phyloP scores from a whole-genome alignment of 140 eudicot genomes.

The Flaveria floridana region DNA sequence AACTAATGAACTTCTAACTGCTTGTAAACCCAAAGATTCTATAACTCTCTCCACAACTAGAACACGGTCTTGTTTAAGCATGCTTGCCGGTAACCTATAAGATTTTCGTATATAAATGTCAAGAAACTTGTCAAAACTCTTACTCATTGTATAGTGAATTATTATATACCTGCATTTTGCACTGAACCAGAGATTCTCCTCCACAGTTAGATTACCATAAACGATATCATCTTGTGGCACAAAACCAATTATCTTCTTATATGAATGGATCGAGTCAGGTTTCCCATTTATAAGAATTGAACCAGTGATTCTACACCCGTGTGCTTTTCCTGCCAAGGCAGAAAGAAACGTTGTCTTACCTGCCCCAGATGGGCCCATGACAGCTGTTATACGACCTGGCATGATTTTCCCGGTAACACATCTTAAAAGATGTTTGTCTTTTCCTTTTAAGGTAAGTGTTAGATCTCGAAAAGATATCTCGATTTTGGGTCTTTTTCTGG shows the following conservation, averaged over 20 bases:
- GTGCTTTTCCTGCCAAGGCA: conserved; percentile 86
- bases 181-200: conserved; percentile 95
- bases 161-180: conserved; percentile 79
- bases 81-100: conserved; percentile 69
- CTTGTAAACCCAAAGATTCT: conserved; percentile 82
- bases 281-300: conserved; percentile 64
- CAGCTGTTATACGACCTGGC: conserved; percentile 84
- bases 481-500: conserved; percentile 63
- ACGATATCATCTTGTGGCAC: conserved; percentile 97
- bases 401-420: conserved; percentile 75
- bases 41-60: conserved; percentile 83
- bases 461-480: conserved; percentile 80
- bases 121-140: conserved; percentile 15
- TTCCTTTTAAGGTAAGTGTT: conserved; percentile 79
- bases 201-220: conserved; percentile 82
- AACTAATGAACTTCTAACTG: conserved; percentile 69
- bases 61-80: conserved; percentile 76
- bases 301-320: conserved; percentile 76
- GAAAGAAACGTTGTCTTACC: conserved; percentile 89
- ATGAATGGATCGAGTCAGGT: conserved; percentile 69
- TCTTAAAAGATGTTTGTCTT: conserved; percentile 53
- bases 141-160: conserved; percentile 1
- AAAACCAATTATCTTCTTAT: conserved; percentile 74
- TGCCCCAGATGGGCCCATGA: conserved; percentile 99
- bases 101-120: not conserved